Conservation (phyloP, 768 basidiomycete species). For the Daedaleopsis nitida region DNA sequence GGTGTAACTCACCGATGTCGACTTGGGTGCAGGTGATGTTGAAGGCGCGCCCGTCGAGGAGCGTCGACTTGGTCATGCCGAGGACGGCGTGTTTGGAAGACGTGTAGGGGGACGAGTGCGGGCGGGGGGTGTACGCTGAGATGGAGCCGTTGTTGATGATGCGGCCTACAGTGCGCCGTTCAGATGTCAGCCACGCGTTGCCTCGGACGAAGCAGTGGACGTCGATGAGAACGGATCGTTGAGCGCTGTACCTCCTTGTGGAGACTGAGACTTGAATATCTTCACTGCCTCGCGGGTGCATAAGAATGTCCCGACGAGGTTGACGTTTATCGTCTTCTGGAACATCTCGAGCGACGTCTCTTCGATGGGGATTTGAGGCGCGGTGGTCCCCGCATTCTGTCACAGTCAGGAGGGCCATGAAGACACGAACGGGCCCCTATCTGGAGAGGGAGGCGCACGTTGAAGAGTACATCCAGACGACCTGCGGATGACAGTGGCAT, state of each 20-base stretch:
- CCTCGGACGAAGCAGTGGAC: no score
- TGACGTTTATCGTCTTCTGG: constrained; percentile 66
- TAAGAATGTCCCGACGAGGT: constrained; percentile 72
- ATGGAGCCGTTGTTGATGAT: constrained; percentile 90
- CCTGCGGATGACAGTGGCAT: constrained; percentile 39
- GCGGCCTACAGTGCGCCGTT: constrained; percentile 43
- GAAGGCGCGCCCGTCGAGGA: constrained; percentile 74
- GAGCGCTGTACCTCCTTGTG: constrained; percentile 61
- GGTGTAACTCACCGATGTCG: constrained; percentile 65
- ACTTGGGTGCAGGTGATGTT: constrained; percentile 81
- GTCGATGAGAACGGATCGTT: background rate
- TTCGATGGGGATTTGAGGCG: constrained; percentile 55
- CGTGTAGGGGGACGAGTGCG: constrained; percentile 65
- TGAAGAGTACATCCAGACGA: constrained; percentile 76
- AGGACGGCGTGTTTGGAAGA: constrained; percentile 79
- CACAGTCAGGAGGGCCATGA: background rate
- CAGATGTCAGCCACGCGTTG: background rate
- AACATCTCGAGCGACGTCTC: constrained; percentile 63
- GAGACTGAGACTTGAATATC: constrained; percentile 71
- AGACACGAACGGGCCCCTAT: background rate
- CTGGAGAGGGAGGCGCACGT: no score
- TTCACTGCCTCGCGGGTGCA: constrained; percentile 76
- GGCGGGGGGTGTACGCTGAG: constrained; percentile 71
- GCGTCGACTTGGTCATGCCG: constrained; percentile 75
- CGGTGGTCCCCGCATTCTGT: constrained; percentile 75